Evolutionary conservation across 139 green algal genomes (phyloP), one percentile per base, ranked within the genome.

Genomic region (Coelastrella sp.): DNA sequence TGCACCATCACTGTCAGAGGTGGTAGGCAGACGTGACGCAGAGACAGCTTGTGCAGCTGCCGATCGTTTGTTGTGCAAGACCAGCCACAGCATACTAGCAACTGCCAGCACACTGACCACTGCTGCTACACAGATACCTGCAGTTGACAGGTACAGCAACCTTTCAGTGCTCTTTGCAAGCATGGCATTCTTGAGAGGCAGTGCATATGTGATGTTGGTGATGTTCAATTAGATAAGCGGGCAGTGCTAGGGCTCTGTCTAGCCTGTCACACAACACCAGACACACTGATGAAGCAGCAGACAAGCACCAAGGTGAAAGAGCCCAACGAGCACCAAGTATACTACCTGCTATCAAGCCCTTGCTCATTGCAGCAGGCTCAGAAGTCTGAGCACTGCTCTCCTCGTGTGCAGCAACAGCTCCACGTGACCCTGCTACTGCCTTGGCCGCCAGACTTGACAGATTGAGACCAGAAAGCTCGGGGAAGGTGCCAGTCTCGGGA

Each of bases 51-150:
- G 32, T n/a, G 4, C 4, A 4, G 15, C 71, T 43, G 71, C n/a
- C 23, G 62, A 21, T 30, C n/a, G 25, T 35, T n/a, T 50, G 17
- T 51, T 66, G 30, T 27, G 48, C 72, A 69, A 7, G 51, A 82
- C 51, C 53, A 82, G 48, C 73, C 62, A 21, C 4, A 17, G 32
- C 13, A 81, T 48, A 8, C 73, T 27, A 21, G 63, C 15, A 23
- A 81, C 48, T 7, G 73, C 73, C 30, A 81, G 34, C 32, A 67
- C 48, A 21, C 17, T 40, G 7, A 21, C 27, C 48, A 67, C 73
- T 23, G 35, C 75, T 37, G 75, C 75, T 25, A 82, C 75, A 35
- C 43, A 53, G 37, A 82, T 69, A 43, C 75, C 75, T n/a, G 51
- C 53, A 57, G 45, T 21, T 53, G 11, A 53, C 45, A 53, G 8